phyloP scores from a whole-genome alignment of 2,329 filamentous ascomycete species.

The Colletotrichum melonis region DNA sequence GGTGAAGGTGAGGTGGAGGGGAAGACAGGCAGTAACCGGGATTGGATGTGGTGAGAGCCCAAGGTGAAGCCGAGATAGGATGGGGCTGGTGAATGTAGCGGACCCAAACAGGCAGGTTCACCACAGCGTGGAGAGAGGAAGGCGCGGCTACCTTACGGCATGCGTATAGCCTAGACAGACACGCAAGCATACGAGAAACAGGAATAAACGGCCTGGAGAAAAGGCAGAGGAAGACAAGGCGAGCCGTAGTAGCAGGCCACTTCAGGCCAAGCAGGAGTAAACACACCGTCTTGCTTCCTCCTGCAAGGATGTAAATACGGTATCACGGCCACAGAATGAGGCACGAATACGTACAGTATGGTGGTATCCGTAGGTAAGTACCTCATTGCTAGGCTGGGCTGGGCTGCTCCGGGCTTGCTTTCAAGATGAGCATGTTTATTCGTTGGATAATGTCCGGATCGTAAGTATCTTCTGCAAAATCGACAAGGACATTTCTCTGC shows the following conservation, averaged over 20 bases:
- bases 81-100: conserved; percentile 1
- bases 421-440: background rate
- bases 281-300: background rate
- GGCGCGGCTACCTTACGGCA: background rate
- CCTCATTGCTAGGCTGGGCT: background rate
- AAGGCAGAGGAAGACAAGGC: no score
- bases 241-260: no score
- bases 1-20: background rate
- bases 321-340: background rate
- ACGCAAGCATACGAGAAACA: background rate
- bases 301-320: background rate
- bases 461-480: background rate
- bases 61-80: background rate
- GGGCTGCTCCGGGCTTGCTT: background rate
- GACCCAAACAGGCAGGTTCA: background rate
- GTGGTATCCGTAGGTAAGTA: background rate
- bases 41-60: background rate
- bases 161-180: background rate
- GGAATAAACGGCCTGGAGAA: background rate
- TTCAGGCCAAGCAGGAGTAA: no score
- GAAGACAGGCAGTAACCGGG: background rate
- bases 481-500: background rate
- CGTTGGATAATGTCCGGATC: background rate
- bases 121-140: background rate
- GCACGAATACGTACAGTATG: background rate